Evolutionary conservation across 805 yeast genomes (phyloP), one percentile per base, ranked within the genome.

Genomic region (Candida dajiaensis): DNA sequence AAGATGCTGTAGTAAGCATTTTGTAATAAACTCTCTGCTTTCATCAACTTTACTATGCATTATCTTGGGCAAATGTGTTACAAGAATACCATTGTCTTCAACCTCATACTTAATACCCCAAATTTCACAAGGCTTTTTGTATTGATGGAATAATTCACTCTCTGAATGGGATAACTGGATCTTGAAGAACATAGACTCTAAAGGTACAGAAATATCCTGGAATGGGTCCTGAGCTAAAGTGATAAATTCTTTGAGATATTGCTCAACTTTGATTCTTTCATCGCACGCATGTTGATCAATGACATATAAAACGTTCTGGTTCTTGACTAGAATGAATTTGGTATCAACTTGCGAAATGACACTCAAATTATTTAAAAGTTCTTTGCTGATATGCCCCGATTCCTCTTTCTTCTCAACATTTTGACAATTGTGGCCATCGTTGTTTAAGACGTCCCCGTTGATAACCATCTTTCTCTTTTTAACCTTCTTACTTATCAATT

Each of bases 201-300:
- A 42, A 1, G 48, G 40, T 2, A 53, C 40, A 1, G 52, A 42
- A 12, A 62, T 16, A 6, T 52, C 48, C 5, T 55, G 36, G 7
- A 53, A 46, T 35, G 58, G 56, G 13, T 61, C 61, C 6, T 58
- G 31, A 1, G 64, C 68, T 10, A 51, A 50, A 6, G 49, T 39
- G 3, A 77, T 55, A 45, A 70, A 67, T 3, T 68, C 69, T 29
- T 59, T 51, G n/a, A 78, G 63, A 12, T 73, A 55, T 1, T 49
- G 43, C 54, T 89, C 96, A 2, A 84, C 74, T 40, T 70, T 69
- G 0, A 85, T 69, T 45, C 96, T 63, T 58, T 89, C 96, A 63
- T 85, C 95, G 45, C 83, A 78, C 0, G 96, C 96, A 67, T 89
- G 96, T 56, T 88, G 96, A 58, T 89, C 96, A 6, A 85, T 55